Percentiles rank a stretch among this genome's conserved stretches.
phyloP scores from a whole-genome alignment of 2,329 filamentous ascomycete species.

The Capronia coronata region DNA sequence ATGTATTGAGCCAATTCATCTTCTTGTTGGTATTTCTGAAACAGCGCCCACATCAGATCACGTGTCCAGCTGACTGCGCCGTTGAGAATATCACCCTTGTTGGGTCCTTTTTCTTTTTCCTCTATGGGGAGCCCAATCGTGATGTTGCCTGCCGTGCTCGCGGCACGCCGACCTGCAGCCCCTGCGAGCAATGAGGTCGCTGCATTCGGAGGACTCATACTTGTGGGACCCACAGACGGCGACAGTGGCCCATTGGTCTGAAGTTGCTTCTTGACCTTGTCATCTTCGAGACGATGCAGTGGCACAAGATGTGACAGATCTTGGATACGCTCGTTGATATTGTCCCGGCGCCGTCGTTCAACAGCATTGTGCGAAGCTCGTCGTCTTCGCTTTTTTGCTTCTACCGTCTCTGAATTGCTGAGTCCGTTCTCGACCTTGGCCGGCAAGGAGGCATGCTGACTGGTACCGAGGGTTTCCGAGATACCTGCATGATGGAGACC shows the following conservation, averaged over 20 bases:
- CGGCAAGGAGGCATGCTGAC: slow-evolving; percentile 81
- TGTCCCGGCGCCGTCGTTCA: slow-evolving; percentile 87
- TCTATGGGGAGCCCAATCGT: slow-evolving; percentile 88
- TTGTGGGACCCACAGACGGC: slow-evolving; percentile 66
- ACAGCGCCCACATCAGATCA: slow-evolving; percentile 94
- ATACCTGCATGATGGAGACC: slow-evolving; percentile 62
- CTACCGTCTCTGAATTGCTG: slow-evolving; percentile 66
- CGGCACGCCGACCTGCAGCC: slow-evolving; percentile 72
- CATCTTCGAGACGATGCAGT: slow-evolving; percentile 85
- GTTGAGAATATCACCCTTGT: slow-evolving; percentile 97
- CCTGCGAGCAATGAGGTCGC: slow-evolving; percentile 85
- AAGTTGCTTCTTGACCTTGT: slow-evolving; percentile 92
- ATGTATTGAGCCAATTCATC: slow-evolving; percentile 76
- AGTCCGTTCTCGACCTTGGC: slow-evolving; percentile 64
- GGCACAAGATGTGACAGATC: slow-evolving; percentile 92
- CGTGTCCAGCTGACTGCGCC: slow-evolving; percentile 95
- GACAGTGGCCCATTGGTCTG: slow-evolving; percentile 87
- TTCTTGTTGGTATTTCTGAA: slow-evolving; percentile 82
- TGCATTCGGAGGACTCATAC: slow-evolving; percentile 58
- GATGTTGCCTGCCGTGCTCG: slow-evolving; percentile 71
- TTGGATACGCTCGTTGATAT: slow-evolving; percentile 98
- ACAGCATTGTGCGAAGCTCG: slow-evolving; percentile 95
- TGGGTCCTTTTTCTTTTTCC: slow-evolving; percentile 96
- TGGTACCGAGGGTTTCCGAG: slow-evolving; percentile 75
- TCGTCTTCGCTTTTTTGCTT: slow-evolving; percentile 85